Conservation (phyloP, 805 yeast species). For the Myxozyma lipomycoides region DNA sequence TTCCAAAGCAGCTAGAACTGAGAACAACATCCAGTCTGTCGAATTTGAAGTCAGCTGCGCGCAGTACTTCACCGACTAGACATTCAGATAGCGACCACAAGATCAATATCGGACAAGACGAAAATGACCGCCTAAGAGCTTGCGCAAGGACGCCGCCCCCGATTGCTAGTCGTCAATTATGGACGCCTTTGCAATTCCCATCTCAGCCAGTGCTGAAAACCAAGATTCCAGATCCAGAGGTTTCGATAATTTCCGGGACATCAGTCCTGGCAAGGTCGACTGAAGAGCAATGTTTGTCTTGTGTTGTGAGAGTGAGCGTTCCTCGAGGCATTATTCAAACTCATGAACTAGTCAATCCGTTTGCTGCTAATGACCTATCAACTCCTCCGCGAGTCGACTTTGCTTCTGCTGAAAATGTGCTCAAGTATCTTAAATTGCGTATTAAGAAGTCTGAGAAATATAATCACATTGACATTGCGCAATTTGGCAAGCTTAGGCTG, state of each 20-base stretch:
- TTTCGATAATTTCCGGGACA: slow-evolving; percentile 8
- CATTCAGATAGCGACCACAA: too few species aligned
- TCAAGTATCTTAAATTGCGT: slow-evolving; percentile 1
- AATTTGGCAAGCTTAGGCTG: slow-evolving; percentile 7
- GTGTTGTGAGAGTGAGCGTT: slow-evolving; percentile 10
- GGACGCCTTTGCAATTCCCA: too few species aligned
- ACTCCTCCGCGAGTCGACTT: neutral
- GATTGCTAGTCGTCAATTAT: too few species aligned
- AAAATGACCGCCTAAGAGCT: too few species aligned
- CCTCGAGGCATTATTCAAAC: neutral
- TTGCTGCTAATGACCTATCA: neutral
- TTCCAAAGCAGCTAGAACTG: too few species aligned
- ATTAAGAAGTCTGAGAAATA: slow-evolving; percentile 1
- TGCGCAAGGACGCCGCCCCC: too few species aligned
- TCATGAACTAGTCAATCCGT: neutral
- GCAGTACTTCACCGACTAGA: too few species aligned
- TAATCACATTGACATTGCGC: neutral
- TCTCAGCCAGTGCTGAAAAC: too few species aligned
- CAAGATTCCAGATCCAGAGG: slow-evolving; percentile 9
- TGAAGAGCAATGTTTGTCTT: slow-evolving; percentile 12
- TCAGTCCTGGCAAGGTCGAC: slow-evolving; percentile 7
- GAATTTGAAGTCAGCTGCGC: too few species aligned
- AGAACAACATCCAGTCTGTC: too few species aligned
- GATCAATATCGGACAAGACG: too few species aligned
- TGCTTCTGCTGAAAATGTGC: slow-evolving; percentile 7